Conservation (phyloP, 495 filamentous ascomycete genomes). For the Tuber melanosporum region DNA sequence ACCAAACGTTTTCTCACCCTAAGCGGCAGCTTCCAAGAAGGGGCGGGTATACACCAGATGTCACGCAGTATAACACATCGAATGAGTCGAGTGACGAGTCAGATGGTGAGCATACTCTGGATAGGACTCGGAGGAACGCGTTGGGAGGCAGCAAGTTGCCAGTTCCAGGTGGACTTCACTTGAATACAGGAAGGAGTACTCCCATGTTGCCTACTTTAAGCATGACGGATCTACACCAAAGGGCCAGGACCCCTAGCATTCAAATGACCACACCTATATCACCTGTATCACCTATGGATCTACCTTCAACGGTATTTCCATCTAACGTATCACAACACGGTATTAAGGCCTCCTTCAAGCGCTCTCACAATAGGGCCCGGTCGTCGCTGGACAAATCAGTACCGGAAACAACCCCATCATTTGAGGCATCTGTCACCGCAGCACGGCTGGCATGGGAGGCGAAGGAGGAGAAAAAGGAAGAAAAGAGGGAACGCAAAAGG, state of each 20-base stretch:
- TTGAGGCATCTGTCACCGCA: slow-evolving; percentile 39
- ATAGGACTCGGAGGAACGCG: slow-evolving; percentile 31
- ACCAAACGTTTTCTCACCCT: slow-evolving; percentile 38
- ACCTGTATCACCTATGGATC: slow-evolving; percentile 27
- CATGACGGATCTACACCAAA: slow-evolving; percentile 38
- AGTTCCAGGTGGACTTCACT: slow-evolving; percentile 22
- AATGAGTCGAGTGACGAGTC: slow-evolving; percentile 41
- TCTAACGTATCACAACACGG: background rate
- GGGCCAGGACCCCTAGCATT: slow-evolving; percentile 29
- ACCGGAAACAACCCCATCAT: slow-evolving; percentile 35
- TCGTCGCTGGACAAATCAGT: slow-evolving; percentile 1
- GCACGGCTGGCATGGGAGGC: slow-evolving; percentile 41
- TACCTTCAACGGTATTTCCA: slow-evolving; percentile 12
- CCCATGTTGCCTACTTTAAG: slow-evolving; percentile 36
- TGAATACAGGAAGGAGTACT: slow-evolving; percentile 35
- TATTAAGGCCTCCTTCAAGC: slow-evolving; percentile 21
- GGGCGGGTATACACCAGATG: slow-evolving; percentile 37
- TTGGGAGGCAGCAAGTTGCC: slow-evolving; percentile 30
- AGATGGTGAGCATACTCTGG: slow-evolving; percentile 28
- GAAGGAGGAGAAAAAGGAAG: slow-evolving; percentile 43
- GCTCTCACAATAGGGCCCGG: slow-evolving; percentile 15
- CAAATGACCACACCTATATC: slow-evolving; percentile 29
- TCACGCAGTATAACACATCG: slow-evolving; percentile 34
- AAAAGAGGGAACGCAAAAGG: slow-evolving; percentile 40
- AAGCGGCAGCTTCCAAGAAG: slow-evolving; percentile 40